phyloP scores from a whole-genome alignment of 169 alveolate genomes.

The Babesia ovis region DNA sequence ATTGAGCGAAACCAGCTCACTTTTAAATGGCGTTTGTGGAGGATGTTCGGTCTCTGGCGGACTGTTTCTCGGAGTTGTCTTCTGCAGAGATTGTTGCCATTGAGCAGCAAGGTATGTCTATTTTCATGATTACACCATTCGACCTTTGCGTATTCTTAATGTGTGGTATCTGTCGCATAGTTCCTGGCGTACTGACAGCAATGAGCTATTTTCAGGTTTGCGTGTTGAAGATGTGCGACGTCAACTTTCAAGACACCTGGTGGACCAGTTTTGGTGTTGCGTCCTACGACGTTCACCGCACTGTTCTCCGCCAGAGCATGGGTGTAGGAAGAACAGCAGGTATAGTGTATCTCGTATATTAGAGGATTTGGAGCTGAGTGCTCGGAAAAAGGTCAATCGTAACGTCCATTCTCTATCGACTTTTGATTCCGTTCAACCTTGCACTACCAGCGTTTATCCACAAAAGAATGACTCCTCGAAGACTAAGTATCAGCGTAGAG shows the following conservation, averaged over 20 bases:
- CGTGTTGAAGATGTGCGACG: constrained; percentile 11
- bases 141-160: too few species aligned
- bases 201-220: constrained; percentile 2
- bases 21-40: constrained; percentile 6
- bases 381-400: constrained; percentile 9
- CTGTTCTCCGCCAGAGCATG: background rate
- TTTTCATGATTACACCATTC: too few species aligned
- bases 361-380: constrained; percentile 27
- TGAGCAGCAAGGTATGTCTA: constrained; percentile 13
- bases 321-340: constrained; percentile 5
- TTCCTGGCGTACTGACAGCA: background rate
- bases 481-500: background rate
- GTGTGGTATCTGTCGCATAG: too few species aligned
- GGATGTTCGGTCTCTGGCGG: constrained; percentile 22
- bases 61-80: constrained; percentile 7
- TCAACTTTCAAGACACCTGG: constrained; percentile 15
- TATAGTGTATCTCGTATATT: constrained; percentile 18
- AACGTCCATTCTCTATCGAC: too few species aligned
- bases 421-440: background rate
- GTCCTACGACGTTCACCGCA: constrained; percentile 23
- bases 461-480: background rate
- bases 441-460: background rate
- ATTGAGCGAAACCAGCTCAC: too few species aligned
- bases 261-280: constrained; percentile 29
- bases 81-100: constrained; percentile 7